These are phyloP conservation scores for Diaporthe batatas DNA, from an alignment of 2,329 filamentous ascomycete genomes.

Conservation along the genomic window DNA sequence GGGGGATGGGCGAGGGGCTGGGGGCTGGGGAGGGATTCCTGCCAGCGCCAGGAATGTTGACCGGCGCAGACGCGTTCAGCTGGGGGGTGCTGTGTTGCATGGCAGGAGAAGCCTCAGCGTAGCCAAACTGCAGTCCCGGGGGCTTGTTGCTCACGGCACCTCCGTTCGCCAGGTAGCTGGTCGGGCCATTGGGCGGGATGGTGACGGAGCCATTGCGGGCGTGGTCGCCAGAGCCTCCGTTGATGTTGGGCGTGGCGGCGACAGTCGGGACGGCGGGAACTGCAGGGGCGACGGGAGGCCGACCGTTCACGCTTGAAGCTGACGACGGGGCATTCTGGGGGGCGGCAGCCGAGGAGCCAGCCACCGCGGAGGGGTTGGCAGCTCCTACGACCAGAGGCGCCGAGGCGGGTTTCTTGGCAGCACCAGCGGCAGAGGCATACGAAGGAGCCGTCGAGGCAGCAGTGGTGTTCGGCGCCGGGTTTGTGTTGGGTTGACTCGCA, in stretches of 20 bases:
- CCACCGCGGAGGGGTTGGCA: constrained; percentile 67
- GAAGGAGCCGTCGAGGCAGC: constrained; percentile 68
- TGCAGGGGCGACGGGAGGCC: constrained; percentile 77
- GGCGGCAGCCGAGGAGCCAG: constrained; percentile 65
- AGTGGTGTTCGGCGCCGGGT: constrained; percentile 69
- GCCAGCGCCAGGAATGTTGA: constrained; percentile 74
- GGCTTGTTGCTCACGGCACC: constrained; percentile 69
- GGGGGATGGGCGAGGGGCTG: constrained; percentile 93
- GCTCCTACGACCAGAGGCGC: constrained; percentile 73
- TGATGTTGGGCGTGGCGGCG: constrained; percentile 72
- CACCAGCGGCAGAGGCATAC: constrained; percentile 76
- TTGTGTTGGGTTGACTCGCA: constrained; percentile 67
- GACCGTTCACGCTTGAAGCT: constrained; percentile 88
- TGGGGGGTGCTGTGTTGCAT: constrained; percentile 77
- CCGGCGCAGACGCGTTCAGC: constrained; percentile 66
- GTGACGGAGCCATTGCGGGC: constrained; percentile 90
- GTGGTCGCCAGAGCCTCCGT: constrained; percentile 80
- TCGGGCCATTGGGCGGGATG: constrained; percentile 86
- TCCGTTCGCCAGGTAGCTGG: constrained; percentile 82
- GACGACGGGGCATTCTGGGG: constrained; percentile 75
- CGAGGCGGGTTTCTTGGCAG: constrained; percentile 72
- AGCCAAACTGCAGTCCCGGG: constrained; percentile 82
- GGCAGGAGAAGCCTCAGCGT: constrained; percentile 74
- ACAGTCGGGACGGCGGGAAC: constrained; percentile 74
- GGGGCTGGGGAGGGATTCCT: constrained; percentile 86